Evolutionary conservation across 2,329 filamentous ascomycete species (phyloP).

Genomic region (Colletotrichum limetticola): DNA sequence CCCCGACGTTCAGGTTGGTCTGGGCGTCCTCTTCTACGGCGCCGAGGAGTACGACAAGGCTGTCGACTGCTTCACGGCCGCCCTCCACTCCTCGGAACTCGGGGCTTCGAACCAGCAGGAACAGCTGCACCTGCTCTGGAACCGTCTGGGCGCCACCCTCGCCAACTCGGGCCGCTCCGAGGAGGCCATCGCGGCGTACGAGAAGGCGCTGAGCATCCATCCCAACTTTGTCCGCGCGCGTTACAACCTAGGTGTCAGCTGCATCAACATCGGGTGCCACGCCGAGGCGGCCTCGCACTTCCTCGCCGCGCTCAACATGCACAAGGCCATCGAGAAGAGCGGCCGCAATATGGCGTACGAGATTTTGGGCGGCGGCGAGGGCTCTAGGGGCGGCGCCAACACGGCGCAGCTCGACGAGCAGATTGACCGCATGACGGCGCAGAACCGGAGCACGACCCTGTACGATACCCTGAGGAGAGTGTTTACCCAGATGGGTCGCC

Average conservation of each 20-base stretch:
- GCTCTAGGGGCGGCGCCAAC: conserved; percentile 48
- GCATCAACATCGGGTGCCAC: conserved; percentile 97
- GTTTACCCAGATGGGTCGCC: conserved; percentile 94
- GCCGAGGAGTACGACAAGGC: conserved; percentile 98
- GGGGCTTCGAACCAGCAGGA: conserved; percentile 85
- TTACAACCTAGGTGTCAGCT: conserved; percentile 96
- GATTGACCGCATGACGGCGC: conserved; percentile 87
- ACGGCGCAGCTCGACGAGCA: conserved; percentile 71
- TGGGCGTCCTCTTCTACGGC: conserved; percentile 97
- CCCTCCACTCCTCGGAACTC: conserved; percentile 85
- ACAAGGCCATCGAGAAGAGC: conserved; percentile 90
- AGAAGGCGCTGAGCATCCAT: conserved; percentile 87
- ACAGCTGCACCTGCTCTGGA: conserved; percentile 96
- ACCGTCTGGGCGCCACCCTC: conserved; percentile 92
- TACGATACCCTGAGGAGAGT: conserved; percentile 94
- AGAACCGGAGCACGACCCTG: conserved; percentile 96
- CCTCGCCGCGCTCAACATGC: conserved; percentile 92
- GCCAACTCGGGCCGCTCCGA: conserved; percentile 94
- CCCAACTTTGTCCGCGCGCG: conserved; percentile 97
- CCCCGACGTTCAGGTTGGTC: conserved; percentile 95
- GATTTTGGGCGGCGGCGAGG: conserved; percentile 70
- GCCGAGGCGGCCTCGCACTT: conserved; percentile 93
- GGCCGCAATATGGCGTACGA: conserved; percentile 86
- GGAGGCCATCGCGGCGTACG: conserved; percentile 96
- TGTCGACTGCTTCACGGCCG: conserved; percentile 96